Conservation (phyloP, 225 moss, liverwort and hornwort genomes). For the Neckera pumila region DNA sequence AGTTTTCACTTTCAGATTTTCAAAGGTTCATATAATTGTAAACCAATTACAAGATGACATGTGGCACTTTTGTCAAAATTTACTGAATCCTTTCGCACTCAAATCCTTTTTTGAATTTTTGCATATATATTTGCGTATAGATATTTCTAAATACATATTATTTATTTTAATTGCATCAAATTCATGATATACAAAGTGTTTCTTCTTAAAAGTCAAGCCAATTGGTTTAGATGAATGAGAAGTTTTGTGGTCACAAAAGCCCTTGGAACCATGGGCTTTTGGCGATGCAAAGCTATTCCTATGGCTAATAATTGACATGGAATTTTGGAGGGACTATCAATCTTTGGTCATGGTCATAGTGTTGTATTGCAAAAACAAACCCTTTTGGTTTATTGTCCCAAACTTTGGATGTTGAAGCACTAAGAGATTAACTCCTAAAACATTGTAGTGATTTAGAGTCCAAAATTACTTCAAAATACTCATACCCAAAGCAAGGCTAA, state of each 20-base stretch:
- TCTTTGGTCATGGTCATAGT: rapidly evolving
- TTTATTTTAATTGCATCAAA: background rate
- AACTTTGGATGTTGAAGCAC: too few species aligned
- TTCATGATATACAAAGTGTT: rapidly evolving
- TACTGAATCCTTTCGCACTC: rapidly evolving
- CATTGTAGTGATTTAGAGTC: rapidly evolving
- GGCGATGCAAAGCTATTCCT: rapidly evolving
- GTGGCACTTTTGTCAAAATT: background rate
- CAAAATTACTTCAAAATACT: background rate
- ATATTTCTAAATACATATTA: background rate
- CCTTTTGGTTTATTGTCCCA: rapidly evolving
- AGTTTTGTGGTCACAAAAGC: too few species aligned
- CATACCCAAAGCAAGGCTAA: rapidly evolving
- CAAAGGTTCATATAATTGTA: background rate
- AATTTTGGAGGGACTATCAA: background rate
- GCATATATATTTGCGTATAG: background rate
- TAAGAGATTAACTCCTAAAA: background rate
- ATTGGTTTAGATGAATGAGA: too few species aligned
- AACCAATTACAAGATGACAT: background rate
- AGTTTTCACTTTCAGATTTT: background rate
- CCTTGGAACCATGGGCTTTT: too few species aligned
- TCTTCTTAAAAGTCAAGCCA: too few species aligned
- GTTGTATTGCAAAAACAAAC: rapidly evolving
- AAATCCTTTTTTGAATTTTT: background rate
- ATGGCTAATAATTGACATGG: background rate